phyloP scores from a whole-genome alignment of 2,329 filamentous ascomycete genomes.

The Colletotrichum kahawae region DNA sequence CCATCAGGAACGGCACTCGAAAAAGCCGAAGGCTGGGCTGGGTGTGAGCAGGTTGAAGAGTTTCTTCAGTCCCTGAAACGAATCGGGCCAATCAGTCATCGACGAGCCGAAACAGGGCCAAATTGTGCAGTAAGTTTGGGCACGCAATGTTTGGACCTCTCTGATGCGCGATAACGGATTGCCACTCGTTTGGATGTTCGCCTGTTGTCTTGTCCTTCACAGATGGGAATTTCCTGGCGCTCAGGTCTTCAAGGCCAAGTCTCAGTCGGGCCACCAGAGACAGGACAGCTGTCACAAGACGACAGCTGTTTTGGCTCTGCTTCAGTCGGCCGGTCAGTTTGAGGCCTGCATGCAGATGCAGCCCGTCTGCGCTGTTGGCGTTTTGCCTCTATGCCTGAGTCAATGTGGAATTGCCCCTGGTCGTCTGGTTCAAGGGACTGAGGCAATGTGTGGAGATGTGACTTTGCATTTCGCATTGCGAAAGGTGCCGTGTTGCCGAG shows the following conservation, averaged over 20 bases:
- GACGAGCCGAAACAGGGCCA: background rate
- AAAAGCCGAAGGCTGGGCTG: background rate
- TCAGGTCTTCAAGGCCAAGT: background rate
- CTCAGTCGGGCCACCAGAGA: background rate
- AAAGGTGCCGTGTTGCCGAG: background rate
- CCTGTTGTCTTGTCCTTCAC: background rate
- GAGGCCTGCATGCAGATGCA: background rate
- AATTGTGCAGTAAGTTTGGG: background rate
- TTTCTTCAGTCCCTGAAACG: background rate
- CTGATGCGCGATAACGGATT: background rate
- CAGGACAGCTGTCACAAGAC: background rate
- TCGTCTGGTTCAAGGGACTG: background rate
- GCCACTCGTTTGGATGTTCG: background rate
- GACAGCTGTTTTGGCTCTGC: background rate
- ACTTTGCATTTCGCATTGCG: background rate
- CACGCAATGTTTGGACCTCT: background rate
- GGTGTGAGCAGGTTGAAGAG: background rate
- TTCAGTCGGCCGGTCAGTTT: background rate
- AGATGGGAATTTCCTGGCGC: background rate
- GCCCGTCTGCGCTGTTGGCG: background rate
- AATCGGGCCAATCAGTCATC: background rate
- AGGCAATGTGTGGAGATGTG: background rate
- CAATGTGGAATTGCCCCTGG: fast-evolving
- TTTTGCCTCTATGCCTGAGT: background rate
- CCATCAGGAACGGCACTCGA: background rate